Evolutionary conservation across 2,329 filamentous ascomycete species (phyloP), one percentile per base, ranked within the genome.

Genomic region (Nannizziopsis barbatae): DNA sequence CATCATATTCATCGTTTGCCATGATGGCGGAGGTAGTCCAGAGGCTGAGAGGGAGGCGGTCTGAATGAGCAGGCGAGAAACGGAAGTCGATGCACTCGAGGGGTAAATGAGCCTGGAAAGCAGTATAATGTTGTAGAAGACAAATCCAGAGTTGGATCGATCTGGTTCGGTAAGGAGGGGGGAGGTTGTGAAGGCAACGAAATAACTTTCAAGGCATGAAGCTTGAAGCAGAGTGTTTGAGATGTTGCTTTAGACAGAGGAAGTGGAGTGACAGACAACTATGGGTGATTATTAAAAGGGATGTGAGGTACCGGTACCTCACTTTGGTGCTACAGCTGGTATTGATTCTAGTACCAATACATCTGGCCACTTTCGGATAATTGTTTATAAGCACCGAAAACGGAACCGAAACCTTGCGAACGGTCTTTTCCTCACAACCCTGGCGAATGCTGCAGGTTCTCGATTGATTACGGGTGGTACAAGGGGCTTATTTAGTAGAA

Each of bases 1-100:
- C 90, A 83, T 98, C 92, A 76, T 98, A 98, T 77, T 98, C 92
- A 80, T 98, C 92, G 83, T 96, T 98, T 66, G 90, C 92, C 92
- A 96, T 98, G 71, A 53, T 60, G 59, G 57, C 56, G 50, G 53
- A 15, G 51, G 54, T 48, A 42, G 53, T 52, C 55, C 56, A 7
- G 18, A 14, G 36, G 14, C 7, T 8, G 58, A 53, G 52, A 52
- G 44, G 50, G 41, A 50, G 58, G 56, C 53, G 52, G 55, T 50
- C 53, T 55, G 54, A 53, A 52, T 53, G 47, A 54, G 58, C 52
- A 53, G 41, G 20, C 42, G 22, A 53, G 54, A 15, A 51, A 45
- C 43, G 35, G 51, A 51, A 32, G 44, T 15, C 14, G 10, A 12
- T 18, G 22, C 27, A 17, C 38, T 20, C 11, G 42, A 20, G 18